Percentiles rank a stretch among this genome's conserved stretches.
These are phyloP conservation scores for Cokeromyces recurvatus DNA, from an alignment of 371 early-diverging fungal genomes.

Conservation along the genomic window DNA sequence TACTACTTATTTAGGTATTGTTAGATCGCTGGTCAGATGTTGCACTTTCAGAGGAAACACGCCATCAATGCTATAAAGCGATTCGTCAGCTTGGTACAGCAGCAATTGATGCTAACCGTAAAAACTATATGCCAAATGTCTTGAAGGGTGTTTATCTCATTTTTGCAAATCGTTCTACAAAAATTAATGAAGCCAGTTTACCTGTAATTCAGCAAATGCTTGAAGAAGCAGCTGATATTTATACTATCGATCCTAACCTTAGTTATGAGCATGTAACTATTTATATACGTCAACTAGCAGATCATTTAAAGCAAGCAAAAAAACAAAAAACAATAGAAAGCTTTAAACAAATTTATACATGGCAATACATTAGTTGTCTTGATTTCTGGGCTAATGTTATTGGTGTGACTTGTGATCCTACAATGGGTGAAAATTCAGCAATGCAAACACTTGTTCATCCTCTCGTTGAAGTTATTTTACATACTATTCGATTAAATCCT, in stretches of 20 bases:
- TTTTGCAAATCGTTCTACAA: conserved; percentile 71
- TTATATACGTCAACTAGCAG: conserved; percentile 88
- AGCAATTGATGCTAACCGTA: conserved; percentile 30
- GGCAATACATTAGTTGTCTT: conserved; percentile 89
- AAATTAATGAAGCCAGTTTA: conserved; percentile 68
- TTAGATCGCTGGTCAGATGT: conserved; percentile 63
- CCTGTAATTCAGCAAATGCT: conserved; percentile 78
- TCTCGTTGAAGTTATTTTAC: conserved; percentile 28
- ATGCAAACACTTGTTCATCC: conserved; percentile 37
- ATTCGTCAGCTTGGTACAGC: conserved; percentile 24
- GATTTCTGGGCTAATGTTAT: conserved; percentile 84
- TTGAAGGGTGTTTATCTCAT: conserved; percentile 76
- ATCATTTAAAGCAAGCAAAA: conserved; percentile 81
- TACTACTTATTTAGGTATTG: conserved; percentile 28
- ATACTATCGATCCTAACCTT: conserved; percentile 63
- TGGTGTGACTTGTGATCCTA: conserved; percentile 59
- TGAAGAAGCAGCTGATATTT: conserved; percentile 83
- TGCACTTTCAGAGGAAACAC: conserved; percentile 60
- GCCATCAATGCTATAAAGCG: conserved; percentile 48
- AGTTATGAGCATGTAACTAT: conserved; percentile 85
- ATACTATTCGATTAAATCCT: conserved; percentile 69
- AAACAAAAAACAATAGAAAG: conserved; percentile 75
- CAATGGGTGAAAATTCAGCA: conserved; percentile 20
- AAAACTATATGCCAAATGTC: conserved; percentile 40
- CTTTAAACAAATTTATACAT: conserved; percentile 84